A percentile compares a stretch with the other conserved stretches of the same genome.
phyloP scores from a whole-genome alignment of 2,329 filamentous ascomycete species.

The Aspergillus uvarum region DNA sequence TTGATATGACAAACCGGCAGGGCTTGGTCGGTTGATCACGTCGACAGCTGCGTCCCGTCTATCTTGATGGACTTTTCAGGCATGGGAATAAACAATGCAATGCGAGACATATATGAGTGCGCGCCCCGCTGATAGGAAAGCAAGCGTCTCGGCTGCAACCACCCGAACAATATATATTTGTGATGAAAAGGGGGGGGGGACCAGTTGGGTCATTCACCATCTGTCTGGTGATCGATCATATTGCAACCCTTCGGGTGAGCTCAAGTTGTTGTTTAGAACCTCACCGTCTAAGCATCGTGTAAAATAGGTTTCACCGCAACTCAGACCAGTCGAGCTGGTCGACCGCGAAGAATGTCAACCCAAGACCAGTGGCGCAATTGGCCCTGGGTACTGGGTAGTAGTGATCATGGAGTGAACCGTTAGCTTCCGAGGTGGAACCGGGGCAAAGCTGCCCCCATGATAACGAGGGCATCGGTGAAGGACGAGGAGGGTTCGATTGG shows the following conservation, averaged over 20 bases:
- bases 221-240: slow-evolving; percentile 10
- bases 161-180: neutral
- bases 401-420: neutral
- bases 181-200: neutral
- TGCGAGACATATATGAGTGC: neutral
- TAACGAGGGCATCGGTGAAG: neutral
- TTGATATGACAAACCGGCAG: neutral
- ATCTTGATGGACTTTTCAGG: neutral
- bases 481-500: neutral
- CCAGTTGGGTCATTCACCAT: neutral
- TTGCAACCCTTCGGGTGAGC: slow-evolving; percentile 2
- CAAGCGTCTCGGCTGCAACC: neutral
- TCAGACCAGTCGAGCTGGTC: neutral
- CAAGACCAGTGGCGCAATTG: neutral
- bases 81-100: neutral
- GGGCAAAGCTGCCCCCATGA: slow-evolving; percentile 3
- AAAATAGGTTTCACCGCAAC: neutral
- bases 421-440: slow-evolving; percentile 16
- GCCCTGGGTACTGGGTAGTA: neutral
- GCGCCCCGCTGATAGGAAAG: neutral
- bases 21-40: neutral
- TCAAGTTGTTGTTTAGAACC: neutral
- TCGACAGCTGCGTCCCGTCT: neutral
- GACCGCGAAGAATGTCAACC: neutral
- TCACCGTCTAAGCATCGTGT: neutral